A percentile compares a stretch with the other conserved stretches of the same genome.
These are phyloP conservation scores for Lippia alba DNA, from an alignment of 305 asterid species.

Conservation along the genomic window DNA sequence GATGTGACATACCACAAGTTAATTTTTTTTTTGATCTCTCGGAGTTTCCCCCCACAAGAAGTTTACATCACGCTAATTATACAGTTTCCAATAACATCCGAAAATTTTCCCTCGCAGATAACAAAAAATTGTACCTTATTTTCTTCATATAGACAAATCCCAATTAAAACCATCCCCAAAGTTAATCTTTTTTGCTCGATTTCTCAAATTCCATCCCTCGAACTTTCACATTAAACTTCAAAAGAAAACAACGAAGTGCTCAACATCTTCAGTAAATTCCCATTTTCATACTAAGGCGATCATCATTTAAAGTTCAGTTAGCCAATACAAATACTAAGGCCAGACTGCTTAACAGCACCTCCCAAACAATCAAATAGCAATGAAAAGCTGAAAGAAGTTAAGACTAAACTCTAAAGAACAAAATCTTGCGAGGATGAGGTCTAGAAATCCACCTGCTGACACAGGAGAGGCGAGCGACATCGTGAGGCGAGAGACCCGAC, in stretches of 20 bases:
- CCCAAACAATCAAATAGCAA: constrained; percentile 26
- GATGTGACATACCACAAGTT: neutral
- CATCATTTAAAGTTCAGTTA: neutral
- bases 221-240: neutral
- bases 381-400: neutral
- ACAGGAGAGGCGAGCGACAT: constrained; percentile 84
- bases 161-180: too few species aligned
- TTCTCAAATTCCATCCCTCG: neutral
- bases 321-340: constrained; percentile 10
- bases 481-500: constrained; percentile 67
- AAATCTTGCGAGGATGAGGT: neutral
- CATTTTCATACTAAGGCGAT: neutral
- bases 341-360: constrained; percentile 9
- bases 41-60: too few species aligned
- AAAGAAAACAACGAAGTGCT: neutral
- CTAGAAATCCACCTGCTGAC: constrained; percentile 71
- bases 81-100: too few species aligned
- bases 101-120: too few species aligned
- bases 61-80: too few species aligned
- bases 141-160: too few species aligned
- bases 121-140: too few species aligned
- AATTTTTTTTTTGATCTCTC: too few species aligned
- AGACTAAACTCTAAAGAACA: neutral
- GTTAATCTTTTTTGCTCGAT: neutral
- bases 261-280: constrained; percentile 20